Base-by-base conservation (phyloP, 305 asterid species). In the Fraxinus xanthoxyloides region DNA sequence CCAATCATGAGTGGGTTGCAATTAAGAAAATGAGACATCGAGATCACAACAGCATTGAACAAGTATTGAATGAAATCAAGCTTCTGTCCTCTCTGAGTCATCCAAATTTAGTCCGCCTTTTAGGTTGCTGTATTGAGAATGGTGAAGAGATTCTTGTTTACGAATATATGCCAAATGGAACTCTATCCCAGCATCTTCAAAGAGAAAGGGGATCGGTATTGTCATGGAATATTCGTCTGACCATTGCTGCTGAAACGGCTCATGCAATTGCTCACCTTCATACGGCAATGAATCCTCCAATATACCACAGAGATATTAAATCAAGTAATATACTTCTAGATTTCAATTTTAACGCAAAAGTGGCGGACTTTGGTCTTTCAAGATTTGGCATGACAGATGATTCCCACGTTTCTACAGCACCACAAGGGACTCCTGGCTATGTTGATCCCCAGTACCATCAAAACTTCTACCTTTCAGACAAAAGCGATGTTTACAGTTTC, bases 351-450 rank as follows among this genome's bases (percentile, higher is more conserved):
- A 92, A 85, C 61, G 93, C 98, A 5, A 96, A 93, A 82, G 97
- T 96, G 0, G 99, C 99, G 3, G 99, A 96, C 40, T 96, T 96
- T 15, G 98, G 98, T 24, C 97, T 96, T 30, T 96, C 97, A 0
- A 90, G 99, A 85, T 85, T 92, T 15, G 98, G 98, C 23, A 92
- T 94, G 99, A 89, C 83, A 30, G 98, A 94, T 46, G 97, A 96
- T 81, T 96, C 99, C 72, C 98, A 96, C 51, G 87, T 96, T 65
- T 96, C 98, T 61, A 96, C 99, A 0, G 98, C 99, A 1, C 99
- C 99, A 0, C 99, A 96, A 77, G 99, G 98, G 24, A 96, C 99
- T 12, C 99, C 98, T 0, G 99, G 99, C 54, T 95, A 95, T 72
- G 86, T 95, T 0, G 99, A 96, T 77, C 99, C 99, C 12, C 99